Evolutionary conservation across 345 rosid species (phyloP).

Genomic region (Iberis pinnata): DNA sequence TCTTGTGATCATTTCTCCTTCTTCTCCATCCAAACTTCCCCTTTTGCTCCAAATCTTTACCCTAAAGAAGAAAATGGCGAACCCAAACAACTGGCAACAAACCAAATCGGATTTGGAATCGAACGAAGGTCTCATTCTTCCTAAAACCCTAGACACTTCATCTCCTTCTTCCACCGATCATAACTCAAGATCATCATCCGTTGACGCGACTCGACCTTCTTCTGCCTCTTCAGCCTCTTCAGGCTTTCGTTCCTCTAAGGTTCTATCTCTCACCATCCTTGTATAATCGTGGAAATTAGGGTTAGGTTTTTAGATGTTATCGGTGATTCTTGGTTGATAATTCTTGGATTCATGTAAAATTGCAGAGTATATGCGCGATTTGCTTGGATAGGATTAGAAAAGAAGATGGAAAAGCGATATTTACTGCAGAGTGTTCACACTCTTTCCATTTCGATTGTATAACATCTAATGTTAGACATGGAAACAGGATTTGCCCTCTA

Average conservation of each 20-base stretch:
- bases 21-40: neutral
- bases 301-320: neutral
- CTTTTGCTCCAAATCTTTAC: neutral
- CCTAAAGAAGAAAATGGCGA: constrained; percentile 9
- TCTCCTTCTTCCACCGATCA: constrained; percentile 22
- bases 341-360: constrained; percentile 14
- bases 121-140: constrained; percentile 20
- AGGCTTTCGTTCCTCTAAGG: constrained; percentile 22
- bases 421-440: constrained; percentile 93
- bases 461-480: constrained; percentile 69
- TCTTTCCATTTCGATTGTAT: constrained; percentile 93
- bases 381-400: constrained; percentile 63
- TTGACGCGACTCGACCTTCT: constrained; percentile 15
- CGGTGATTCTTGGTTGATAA: neutral
- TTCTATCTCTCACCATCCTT: constrained; percentile 7
- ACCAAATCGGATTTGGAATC: constrained; percentile 13
- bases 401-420: constrained; percentile 75
- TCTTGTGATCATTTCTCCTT: constrained; percentile 13
- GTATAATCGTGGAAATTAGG: neutral
- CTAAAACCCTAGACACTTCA: constrained; percentile 13
- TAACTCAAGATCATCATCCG: constrained; percentile 27
- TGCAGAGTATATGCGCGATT: constrained; percentile 74
- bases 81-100: neutral
- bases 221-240: constrained; percentile 8
- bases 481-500: constrained; percentile 76